Evolutionary conservation across 139 green algal species (phyloP), one percentile per base, ranked within the genome.

Genomic region (Ostreobium quekettii): DNA sequence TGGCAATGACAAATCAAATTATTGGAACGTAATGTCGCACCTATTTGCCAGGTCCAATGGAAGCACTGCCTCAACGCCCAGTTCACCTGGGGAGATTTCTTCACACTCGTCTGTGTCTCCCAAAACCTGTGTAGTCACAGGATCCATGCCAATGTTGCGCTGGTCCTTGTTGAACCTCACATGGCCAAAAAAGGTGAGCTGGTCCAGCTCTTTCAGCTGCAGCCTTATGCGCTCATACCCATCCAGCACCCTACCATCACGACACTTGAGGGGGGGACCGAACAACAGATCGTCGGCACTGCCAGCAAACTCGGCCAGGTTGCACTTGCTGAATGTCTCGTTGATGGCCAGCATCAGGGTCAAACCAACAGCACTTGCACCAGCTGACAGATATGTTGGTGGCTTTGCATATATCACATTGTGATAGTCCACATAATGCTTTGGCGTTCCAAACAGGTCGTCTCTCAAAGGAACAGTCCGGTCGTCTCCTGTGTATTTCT

Each of bases 401-500:
- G 11, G 11, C 24, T 53, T 4, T 5, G 24, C 36, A 53, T 53
- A 19, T 19, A 53, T 11, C 15, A 19, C 42, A 22, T 68, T 29
- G 61, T 57, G 53, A 36, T 68, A 36, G 32, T 53, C 5, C 29
- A n/a, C 26, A 38, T 68, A 68, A 6, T 56, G 15, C 36, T 31
- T 3, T 6, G 11, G 19, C 8, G 35, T 47, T 29, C 36, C 36
- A n/a, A 68, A 68, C 26, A 68, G 53, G 3, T 7, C 19, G 35
- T 68, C 61, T 57, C 7, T 32, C 7, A n/a, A n/a, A n/a, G n/a
- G n/a, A n/a, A n/a, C n/a, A n/a, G n/a, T n/a, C n/a, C n/a, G n/a
- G n/a, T n/a, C n/a, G n/a, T n/a, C n/a, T n/a, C n/a, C n/a, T n/a
- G 4, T 68, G 61, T 68, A 68, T 19, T 56, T 53, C 35, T 57